Evolutionary conservation across 139 green algal species (phyloP), one percentile per base, ranked within the genome.

Genomic region (Spirogloea muscicola): DNA sequence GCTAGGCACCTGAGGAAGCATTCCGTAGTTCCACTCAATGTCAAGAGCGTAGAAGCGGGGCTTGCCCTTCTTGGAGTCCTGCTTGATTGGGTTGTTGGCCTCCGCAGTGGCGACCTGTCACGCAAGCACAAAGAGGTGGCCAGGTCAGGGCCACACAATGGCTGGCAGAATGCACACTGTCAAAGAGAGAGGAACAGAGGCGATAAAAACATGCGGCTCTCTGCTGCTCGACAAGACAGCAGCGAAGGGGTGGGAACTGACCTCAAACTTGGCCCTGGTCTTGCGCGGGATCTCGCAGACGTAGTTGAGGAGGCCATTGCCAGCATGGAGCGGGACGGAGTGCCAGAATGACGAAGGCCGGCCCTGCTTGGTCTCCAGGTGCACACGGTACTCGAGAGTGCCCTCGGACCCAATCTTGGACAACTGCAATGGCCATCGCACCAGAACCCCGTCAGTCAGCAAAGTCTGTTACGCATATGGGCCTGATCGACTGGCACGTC

Each of bases 11-110:
- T 96, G 92, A 2, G 94, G 94, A 68, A 98, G 84, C 85, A 98
- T 77, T 58, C 94, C 94, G 78, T 98, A 98, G 90, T 98, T 98
- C 93, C 93, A 98, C 87, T 97, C 95, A 87, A 98, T 98, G 91
- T 98, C 96, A 87, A 98, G 90, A 18, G 90, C 94, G 88, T 98
- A 98, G 87, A 92, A 93, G 7, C 94, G 75, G 41, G 97, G 87
- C 86, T 97, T 97, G 83, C 91, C 94, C 87, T 98, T 98, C 89
- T 98, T 98, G 62, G 87, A 92, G 83, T 97, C 94, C 82, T 98
- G 94, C 89, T 98, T 98, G 89, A 98, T 98, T 60, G 94, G 94
- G 29, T 81, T 98, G 59, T 68, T 82, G 21, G 79, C 75, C 88
- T 98, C 94, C 58, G 96, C 89, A 6, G 91, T 96, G 52, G 92